phyloP scores from a whole-genome alignment of 2,329 filamentous ascomycete genomes.

The Ascochyta clinopodiicola region DNA sequence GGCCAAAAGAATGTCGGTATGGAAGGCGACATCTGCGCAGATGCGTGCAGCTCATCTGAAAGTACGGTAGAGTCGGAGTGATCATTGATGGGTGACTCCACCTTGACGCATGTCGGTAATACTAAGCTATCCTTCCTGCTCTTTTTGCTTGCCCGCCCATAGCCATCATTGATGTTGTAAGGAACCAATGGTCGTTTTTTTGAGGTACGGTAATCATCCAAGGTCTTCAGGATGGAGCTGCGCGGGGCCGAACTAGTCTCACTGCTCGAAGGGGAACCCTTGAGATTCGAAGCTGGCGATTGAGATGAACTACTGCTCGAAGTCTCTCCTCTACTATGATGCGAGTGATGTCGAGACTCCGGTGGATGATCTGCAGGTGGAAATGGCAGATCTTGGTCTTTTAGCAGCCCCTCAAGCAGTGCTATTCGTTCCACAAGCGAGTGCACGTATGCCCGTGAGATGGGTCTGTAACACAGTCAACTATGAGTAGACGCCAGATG shows the following conservation, averaged over 20 bases:
- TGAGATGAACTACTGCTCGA: background rate
- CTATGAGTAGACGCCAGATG: background rate
- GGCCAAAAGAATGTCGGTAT: background rate
- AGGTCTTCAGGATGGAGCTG: background rate
- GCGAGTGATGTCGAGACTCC: conserved; percentile 50
- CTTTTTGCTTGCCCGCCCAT: background rate
- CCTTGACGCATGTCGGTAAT: background rate
- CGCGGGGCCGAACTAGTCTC: background rate
- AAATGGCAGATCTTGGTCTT: conserved; percentile 57
- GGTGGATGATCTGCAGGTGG: conserved; percentile 62
- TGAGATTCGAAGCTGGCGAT: background rate
- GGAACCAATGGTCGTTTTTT: background rate
- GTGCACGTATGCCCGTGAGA: conserved; percentile 65
- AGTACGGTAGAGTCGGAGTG: background rate
- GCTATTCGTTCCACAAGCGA: conserved; percentile 62
- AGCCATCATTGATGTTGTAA: background rate
- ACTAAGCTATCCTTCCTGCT: conserved; percentile 1
- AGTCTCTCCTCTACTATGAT: background rate
- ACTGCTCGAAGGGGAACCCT: background rate
- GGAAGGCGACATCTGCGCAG: no score
- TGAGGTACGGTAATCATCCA: background rate
- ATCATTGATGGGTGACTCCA: background rate
- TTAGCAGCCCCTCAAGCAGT: conserved; percentile 60
- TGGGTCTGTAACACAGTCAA: conserved; percentile 52
- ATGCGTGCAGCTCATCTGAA: background rate